Base-by-base conservation (phyloP, 140 eudicot species). In the Erigeron philadelphicus region DNA sequence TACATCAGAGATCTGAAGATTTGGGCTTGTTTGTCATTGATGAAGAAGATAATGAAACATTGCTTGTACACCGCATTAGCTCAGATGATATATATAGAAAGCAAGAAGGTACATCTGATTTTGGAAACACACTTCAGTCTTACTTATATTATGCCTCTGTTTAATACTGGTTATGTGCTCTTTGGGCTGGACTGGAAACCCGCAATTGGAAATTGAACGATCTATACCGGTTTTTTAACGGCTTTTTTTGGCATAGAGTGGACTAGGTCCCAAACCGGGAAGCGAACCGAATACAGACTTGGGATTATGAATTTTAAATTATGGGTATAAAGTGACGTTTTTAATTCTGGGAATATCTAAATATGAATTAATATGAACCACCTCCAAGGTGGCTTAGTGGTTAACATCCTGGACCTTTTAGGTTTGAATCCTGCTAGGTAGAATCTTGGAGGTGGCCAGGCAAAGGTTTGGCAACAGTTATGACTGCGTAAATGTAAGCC, bases 71-170 rank as follows among this genome's bases (percentile, higher is more conserved):
- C 66, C 95, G 96, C 21, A 91, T 91, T 64, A 74, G 89, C 66
- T 81, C 97, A 15, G 91, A 91, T 61, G 97, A 91, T 70, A 91
- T 91, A 52, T 91, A 91, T 61, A 78, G 89, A 61, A 91, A 88
- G 75, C 97, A 91, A 86, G 97, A 90, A 76, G 97, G 97, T 87
- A 70, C 59, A 15, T 47, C 41, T 57, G 53, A 18, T 13, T 38
- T 16, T 63, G 46, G 31, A n/a, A 21, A 43, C 38, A n/a, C 3
- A 45, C 57, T 48, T 6, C 15, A 31, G 1, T 16, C 5, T 1
- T 53, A 53, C 15, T 21, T 53, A 15, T 16, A 53, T 16, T 53
- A 9, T 53, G 25, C 25, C 16, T 52, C 19, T 52, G 58, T 21
- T 52, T 52, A 12, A 52, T 52, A 15, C 58, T 7, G 58, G 23